A percentile compares a stretch with the other conserved stretches of the same genome.
These are phyloP conservation scores for Cyberlindnera mycetangii DNA, from an alignment of 805 yeast genomes.

Conservation along the genomic window DNA sequence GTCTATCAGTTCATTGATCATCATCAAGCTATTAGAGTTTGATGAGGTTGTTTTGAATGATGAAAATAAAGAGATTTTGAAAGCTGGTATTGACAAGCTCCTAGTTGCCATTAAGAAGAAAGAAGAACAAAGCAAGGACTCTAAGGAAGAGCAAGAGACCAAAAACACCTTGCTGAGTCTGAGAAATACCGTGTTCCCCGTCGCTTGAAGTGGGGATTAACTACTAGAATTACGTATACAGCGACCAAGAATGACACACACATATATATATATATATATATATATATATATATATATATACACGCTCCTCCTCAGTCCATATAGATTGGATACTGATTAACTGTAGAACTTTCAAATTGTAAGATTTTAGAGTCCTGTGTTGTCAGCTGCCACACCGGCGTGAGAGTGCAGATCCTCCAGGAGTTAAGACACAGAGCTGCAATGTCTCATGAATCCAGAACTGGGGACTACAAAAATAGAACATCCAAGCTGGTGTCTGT, in stretches of 20 bases:
- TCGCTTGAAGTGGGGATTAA: neutral
- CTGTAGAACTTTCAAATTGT: neutral
- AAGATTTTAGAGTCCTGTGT: neutral
- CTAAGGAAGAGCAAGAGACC: constrained; percentile 30
- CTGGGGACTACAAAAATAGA: too few species aligned
- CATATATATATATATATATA: neutral
- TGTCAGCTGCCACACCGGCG: too few species aligned
- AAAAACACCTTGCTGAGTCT: constrained; percentile 24
- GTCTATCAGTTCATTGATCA: constrained; percentile 27
- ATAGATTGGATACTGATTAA: neutral
- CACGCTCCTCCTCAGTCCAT: neutral
- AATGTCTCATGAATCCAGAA: too few species aligned
- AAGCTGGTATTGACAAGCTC: constrained; percentile 28
- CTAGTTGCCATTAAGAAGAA: constrained; percentile 27
- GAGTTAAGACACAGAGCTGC: too few species aligned
- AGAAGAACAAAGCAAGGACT: constrained; percentile 29
- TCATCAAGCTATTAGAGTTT: constrained; percentile 26
- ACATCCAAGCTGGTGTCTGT: too few species aligned
- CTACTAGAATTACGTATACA: too few species aligned
- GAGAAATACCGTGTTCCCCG: constrained; percentile 20
- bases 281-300: neutral
- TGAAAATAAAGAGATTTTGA: constrained; percentile 18
- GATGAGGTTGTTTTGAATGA: constrained; percentile 25
- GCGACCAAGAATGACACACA: neutral
- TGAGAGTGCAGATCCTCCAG: too few species aligned